phyloP scores from a whole-genome alignment of 257 asterid species.

The Solanum tacnaense region DNA sequence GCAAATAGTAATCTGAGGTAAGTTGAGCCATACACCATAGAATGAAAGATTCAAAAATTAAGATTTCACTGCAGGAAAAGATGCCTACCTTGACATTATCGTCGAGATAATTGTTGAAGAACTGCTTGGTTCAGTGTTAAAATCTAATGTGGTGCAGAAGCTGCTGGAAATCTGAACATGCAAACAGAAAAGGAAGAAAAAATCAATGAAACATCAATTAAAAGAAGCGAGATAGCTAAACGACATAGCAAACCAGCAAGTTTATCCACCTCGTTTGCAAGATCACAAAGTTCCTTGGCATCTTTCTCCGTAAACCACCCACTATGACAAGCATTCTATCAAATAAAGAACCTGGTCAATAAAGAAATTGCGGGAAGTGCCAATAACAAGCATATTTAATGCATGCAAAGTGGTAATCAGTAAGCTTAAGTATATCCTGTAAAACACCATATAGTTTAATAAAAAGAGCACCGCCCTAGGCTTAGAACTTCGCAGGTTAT shows the following conservation, averaged over 20 bases:
- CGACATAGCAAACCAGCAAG: not conserved
- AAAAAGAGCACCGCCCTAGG: not conserved
- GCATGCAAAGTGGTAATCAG: not conserved
- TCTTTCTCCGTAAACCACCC: conserved; percentile 72
- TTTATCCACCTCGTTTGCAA: conserved; percentile 44
- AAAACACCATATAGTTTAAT: not conserved
- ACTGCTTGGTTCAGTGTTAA: conserved; percentile 34
- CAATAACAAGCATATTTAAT: not conserved
- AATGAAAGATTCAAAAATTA: not conserved
- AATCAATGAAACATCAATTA: not conserved
- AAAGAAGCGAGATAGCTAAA: not conserved
- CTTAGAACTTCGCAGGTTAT: not conserved
- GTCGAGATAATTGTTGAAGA: conserved; percentile 37
- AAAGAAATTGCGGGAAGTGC: not conserved
- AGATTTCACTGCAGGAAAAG: not conserved
- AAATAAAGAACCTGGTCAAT: conserved; percentile 15
- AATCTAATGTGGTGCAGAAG: conserved; percentile 39
- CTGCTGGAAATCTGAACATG: conserved; percentile 31
- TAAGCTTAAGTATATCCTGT: not conserved
- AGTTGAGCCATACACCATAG: not conserved
- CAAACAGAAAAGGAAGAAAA: not conserved
- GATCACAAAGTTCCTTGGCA: conserved; percentile 44
- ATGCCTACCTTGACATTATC: conserved; percentile 59
- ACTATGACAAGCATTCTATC: conserved; percentile 64
- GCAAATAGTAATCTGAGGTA: not conserved